Evolutionary conservation across 2,329 filamentous ascomycete genomes (phyloP), one percentile per base, ranked within the genome.

Genomic region (Capronia epimyces): DNA sequence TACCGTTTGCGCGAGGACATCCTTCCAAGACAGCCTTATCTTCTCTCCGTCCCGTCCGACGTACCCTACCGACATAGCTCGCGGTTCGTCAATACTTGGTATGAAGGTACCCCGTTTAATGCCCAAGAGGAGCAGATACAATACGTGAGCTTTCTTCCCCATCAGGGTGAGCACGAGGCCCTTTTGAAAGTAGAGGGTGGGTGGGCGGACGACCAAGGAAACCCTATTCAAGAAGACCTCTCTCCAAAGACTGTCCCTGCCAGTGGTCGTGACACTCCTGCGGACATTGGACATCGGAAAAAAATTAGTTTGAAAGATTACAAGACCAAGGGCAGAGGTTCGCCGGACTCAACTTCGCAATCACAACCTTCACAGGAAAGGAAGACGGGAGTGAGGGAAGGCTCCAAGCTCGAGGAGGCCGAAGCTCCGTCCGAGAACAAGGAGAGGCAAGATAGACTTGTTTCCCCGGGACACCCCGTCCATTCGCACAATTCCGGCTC

Each of bases 281-380:
- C 50, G 59, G 39, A 66, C 62, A 46, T 65, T 60, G 10, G 71
- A 16, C 55, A 64, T 20, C 82, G 79, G 67, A 83, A 81, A 69
- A 83, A 81, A 65, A 82, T 83, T 54, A 81, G 71, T 48, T 65
- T 83, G 46, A 77, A 73, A 36, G 79, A 78, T 32, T 84, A 83
- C 66, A 82, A 79, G 65, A 78, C 74, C 53, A 80, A 80, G 62
- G 74, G 67, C 53, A 71, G 66, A 48, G 69, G 63, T 36, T 65
- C 53, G n/a, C 39, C 50, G n/a, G 43, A 55, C 5, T 16, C 49
- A n/a, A 43, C 43, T 20, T 43, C 49, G 8, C 52, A 44, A n/a
- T 22, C 24, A 25, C 25, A 31, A 20, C 25, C 16, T n/a, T 20
- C 20, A 20, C 34, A 37, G 8, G 34, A 37, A 15, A 7, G 5